These are phyloP conservation scores for Circinella minor DNA, from an alignment of 371 early-diverging fungal species.

Conservation along the genomic window DNA sequence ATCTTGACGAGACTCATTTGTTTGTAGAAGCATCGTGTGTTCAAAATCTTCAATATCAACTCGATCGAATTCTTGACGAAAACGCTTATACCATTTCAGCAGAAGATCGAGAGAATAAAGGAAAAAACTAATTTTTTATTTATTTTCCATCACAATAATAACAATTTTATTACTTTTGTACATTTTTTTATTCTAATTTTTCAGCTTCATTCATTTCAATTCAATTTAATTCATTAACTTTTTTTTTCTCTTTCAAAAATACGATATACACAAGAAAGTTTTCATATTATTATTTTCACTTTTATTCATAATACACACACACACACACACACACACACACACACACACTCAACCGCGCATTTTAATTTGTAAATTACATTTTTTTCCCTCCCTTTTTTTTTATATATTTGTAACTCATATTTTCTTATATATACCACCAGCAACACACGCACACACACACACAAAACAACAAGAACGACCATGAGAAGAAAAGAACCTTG, in stretches of 20 bases:
- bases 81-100: slow-evolving; percentile 69
- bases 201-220: too few relatives aligned
- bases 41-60: slow-evolving; percentile 63
- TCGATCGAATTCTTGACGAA: slow-evolving; percentile 81
- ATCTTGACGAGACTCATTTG: slow-evolving; percentile 86
- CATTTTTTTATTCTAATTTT: too few relatives aligned
- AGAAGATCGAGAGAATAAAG: slow-evolving; percentile 43
- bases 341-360: background rate
- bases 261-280: background rate
- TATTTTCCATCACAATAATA: too few relatives aligned
- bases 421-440: background rate
- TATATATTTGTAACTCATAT: too few relatives aligned
- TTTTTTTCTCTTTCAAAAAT: background rate
- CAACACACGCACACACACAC: background rate
- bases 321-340: background rate
- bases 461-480: too few relatives aligned
- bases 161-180: too few relatives aligned
- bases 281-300: too few relatives aligned
- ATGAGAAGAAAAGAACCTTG: slow-evolving; percentile 12
- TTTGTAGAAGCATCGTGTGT: slow-evolving; percentile 77
- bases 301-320: background rate
- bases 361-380: too few relatives aligned
- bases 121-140: slow-evolving; percentile 22
- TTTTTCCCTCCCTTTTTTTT: too few relatives aligned
- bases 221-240: too few relatives aligned